A percentile compares a stretch with the other conserved stretches of the same genome.
These are phyloP conservation scores for Boechera retrofracta DNA, from an alignment of 345 rosid genomes.

Conservation along the genomic window DNA sequence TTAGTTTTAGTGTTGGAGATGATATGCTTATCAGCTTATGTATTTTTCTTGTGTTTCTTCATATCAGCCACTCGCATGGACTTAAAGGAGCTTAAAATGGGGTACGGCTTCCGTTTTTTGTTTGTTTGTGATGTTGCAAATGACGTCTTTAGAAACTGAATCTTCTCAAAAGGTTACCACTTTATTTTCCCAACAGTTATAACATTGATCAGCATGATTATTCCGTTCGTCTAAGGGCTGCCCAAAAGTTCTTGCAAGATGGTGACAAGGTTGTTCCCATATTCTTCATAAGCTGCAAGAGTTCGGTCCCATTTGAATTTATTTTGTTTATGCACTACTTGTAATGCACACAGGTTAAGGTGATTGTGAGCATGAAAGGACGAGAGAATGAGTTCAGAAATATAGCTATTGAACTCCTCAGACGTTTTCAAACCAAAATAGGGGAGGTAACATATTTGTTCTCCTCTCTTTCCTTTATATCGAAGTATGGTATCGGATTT, in stretches of 20 bases:
- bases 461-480: not conserved
- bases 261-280: conserved; percentile 84
- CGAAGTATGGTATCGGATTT: not conserved
- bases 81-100: conserved; percentile 91
- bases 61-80: conserved; percentile 73
- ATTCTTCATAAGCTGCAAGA: conserved; percentile 1
- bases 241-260: conserved; percentile 79
- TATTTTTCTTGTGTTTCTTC: conserved; percentile 25
- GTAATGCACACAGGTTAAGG: conserved; percentile 73
- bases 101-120: conserved; percentile 48
- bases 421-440: conserved; percentile 82
- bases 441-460: conserved; percentile 69
- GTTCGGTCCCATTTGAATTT: conserved; percentile 2
- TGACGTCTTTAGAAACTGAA: not conserved
- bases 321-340: conserved; percentile 21
- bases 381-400: conserved; percentile 92
- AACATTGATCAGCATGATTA: conserved; percentile 97
- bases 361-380: conserved; percentile 88
- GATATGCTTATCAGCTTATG: conserved; percentile 6
- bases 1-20: conserved; percentile 38
- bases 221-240: conserved; percentile 82
- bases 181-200: conserved; percentile 53
- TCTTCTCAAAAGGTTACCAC: conserved; percentile 3
- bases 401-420: conserved; percentile 82
- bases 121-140: conserved; percentile 11